Percentiles rank a stretch among this genome's conserved stretches.
Conservation (phyloP, 2,329 filamentous ascomycete species). For the Aspergillus sp. region DNA sequence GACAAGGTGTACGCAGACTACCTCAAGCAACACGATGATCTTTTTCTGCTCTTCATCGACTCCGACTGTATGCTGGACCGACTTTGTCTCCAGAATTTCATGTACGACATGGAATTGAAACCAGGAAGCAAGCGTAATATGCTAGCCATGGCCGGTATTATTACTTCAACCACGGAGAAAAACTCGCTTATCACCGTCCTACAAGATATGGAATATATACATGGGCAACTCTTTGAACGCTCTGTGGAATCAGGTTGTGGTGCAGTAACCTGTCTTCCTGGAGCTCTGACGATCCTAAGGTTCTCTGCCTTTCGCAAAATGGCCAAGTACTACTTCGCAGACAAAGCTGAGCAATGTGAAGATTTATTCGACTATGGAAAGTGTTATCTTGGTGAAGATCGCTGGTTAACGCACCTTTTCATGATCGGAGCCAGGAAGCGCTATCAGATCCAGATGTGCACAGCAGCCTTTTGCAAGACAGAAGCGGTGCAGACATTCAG, state of each 20-base stretch:
- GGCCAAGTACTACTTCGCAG: constrained; percentile 98
- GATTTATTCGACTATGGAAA: constrained; percentile 97
- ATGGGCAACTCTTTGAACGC: constrained; percentile 93
- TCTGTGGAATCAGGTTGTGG: constrained; percentile 94
- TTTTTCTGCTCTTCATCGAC: constrained; percentile 96
- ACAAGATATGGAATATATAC: constrained; percentile 98
- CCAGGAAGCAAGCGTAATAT: constrained; percentile 89
- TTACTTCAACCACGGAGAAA: constrained; percentile 87
- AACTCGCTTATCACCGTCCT: constrained; percentile 87
- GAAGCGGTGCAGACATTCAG: constrained; percentile 88
- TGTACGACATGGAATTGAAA: constrained; percentile 98
- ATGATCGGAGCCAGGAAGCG: constrained; percentile 95
- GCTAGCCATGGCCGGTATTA: constrained; percentile 96
- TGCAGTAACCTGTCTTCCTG: constrained; percentile 89
- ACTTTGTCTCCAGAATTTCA: constrained; percentile 92
- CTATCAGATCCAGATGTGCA: constrained; percentile 97
- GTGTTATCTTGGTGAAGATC: constrained; percentile 90
- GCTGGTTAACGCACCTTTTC: constrained; percentile 96
- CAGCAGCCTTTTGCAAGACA: constrained; percentile 96
- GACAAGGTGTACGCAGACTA: constrained; percentile 90
- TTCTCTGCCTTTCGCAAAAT: constrained; percentile 96
- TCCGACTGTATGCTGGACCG: constrained; percentile 93
- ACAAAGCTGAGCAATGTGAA: constrained; percentile 92
- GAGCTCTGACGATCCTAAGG: constrained; percentile 90
- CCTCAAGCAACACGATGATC: constrained; percentile 79